Evolutionary conservation across 1,139 yeast genomes (phyloP), one percentile per base, ranked within the genome.

Genomic region (Meyerozyma guilliermondii): DNA sequence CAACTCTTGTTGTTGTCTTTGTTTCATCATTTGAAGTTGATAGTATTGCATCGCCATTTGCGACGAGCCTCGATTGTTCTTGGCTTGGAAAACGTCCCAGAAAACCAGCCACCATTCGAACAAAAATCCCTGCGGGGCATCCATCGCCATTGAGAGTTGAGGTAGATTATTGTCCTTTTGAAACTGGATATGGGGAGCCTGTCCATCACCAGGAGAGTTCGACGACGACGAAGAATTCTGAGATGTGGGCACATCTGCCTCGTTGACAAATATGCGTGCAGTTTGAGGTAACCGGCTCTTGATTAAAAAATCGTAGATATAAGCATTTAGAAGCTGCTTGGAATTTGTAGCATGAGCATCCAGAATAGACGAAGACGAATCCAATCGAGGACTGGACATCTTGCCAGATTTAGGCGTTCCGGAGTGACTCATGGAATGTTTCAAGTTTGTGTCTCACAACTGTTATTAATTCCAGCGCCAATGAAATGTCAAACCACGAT

Each of bases 101-200:
- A 89, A 91, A 27, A 89, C 81, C 66, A 82, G 89, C 97, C 97
- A 91, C 97, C 98, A 91, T 59, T 89, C 97, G 53, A 78, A 82
- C 38, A 89, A 66, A 55, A 87, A 89, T 8, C 96, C 94, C 53
- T 84, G 91, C 0, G 95, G 94, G 4, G 95, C 83, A 57, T 88
- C 88, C 78, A 79, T 77, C 22, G 81, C 71, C 54, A 79, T 72
- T 42, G 68, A 66, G 45, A 78, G 61, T 22, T 67, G 66, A 1
- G 84, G 81, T 22, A 80, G 60, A 42, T 73, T 75, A 46, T 68
- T 59, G 6, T 66, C 71, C 43, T 63, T 64, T 37, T 54, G 58
- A 41, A 59, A 50, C 42, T 60, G 68, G 34, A 50, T 53, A 16
- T 48, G 43, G 34, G 48, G 39, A 38, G 44, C 47, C 47, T 50